Evolutionary conservation across 257 asterid genomes (phyloP).

Genomic region (Lithospermum erythrorhizon): DNA sequence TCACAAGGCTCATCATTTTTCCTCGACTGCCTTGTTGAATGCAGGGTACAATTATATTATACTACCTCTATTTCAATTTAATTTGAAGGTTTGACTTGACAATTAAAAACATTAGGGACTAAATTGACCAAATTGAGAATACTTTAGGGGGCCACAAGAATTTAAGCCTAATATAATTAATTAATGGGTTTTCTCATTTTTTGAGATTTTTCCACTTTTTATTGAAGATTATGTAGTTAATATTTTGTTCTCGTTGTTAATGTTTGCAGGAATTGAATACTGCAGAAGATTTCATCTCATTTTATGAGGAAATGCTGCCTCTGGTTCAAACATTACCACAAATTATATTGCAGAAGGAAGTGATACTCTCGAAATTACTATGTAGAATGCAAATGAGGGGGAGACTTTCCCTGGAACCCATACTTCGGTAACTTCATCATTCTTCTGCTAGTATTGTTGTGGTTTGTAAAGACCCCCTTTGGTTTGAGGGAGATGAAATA

Average conservation of each 20-base stretch:
- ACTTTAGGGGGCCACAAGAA: too few species aligned
- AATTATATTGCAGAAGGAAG: constrained; percentile 72
- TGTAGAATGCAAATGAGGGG: constrained; percentile 52
- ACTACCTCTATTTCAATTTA: too few species aligned
- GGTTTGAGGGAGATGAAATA: too few species aligned
- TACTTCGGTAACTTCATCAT: constrained; percentile 45
- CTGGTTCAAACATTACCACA: constrained; percentile 84
- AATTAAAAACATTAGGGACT: too few species aligned
- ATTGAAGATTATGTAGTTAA: neutral
- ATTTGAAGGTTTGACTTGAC: too few species aligned
- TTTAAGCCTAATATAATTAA: neutral
- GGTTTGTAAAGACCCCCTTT: too few species aligned
- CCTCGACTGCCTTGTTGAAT: constrained; percentile 60
- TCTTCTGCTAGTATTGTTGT: too few species aligned
- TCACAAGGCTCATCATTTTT: constrained; percentile 70
- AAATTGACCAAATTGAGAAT: too few species aligned
- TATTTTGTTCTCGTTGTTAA: neutral
- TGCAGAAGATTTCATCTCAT: constrained; percentile 78
- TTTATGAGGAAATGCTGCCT: constrained; percentile 76
- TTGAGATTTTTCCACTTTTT: neutral
- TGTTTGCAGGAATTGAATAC: constrained; percentile 77
- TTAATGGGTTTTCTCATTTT: neutral
- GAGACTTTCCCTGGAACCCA: constrained; percentile 73
- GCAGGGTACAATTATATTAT: constrained; percentile 35
- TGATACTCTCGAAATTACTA: constrained; percentile 49